A percentile compares a stretch with the other conserved stretches of the same genome.
phyloP scores from a whole-genome alignment of 441 rosid species.

The Rhodomyrtus psidioides region DNA sequence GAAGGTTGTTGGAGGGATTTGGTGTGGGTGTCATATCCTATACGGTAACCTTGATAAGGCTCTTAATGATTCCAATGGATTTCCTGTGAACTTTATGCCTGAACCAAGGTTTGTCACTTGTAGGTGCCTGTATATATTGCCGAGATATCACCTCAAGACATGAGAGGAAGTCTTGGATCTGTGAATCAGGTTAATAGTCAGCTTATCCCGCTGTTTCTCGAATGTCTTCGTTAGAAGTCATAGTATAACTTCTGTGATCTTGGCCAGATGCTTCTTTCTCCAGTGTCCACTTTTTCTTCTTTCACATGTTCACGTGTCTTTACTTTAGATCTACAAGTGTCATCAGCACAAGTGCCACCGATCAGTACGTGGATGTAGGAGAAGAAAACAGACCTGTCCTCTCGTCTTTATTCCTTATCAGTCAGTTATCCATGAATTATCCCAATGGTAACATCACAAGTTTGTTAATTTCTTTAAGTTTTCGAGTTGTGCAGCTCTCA shows the following conservation, averaged over 20 bases:
- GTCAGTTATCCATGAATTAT: neutral
- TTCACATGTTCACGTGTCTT: neutral
- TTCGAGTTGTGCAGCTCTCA: slow-evolving; percentile 49
- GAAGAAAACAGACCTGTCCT: neutral
- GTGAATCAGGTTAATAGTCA: slow-evolving; percentile 50
- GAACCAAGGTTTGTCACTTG: neutral
- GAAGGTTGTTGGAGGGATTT: slow-evolving; percentile 91
- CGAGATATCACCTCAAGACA: slow-evolving; percentile 84
- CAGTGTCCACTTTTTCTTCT: neutral
- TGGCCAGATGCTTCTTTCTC: neutral
- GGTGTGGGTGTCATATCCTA: slow-evolving; percentile 96
- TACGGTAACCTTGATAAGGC: slow-evolving; percentile 40
- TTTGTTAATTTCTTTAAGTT: neutral
- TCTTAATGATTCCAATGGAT: neutral
- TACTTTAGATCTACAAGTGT: neutral
- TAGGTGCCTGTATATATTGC: slow-evolving; percentile 95
- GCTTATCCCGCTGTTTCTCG: neutral
- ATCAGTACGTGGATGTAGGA: neutral
- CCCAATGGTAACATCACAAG: neutral
- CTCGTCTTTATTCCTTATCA: neutral
- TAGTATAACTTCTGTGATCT: neutral
- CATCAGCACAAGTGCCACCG: neutral
- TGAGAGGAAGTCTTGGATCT: slow-evolving; percentile 80
- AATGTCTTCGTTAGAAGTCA: neutral
- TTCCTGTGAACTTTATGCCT: neutral